A percentile compares a stretch with the other conserved stretches of the same genome.
Conservation (phyloP, 2,329 filamentous ascomycete species). For the Colletotrichum scovillei region DNA sequence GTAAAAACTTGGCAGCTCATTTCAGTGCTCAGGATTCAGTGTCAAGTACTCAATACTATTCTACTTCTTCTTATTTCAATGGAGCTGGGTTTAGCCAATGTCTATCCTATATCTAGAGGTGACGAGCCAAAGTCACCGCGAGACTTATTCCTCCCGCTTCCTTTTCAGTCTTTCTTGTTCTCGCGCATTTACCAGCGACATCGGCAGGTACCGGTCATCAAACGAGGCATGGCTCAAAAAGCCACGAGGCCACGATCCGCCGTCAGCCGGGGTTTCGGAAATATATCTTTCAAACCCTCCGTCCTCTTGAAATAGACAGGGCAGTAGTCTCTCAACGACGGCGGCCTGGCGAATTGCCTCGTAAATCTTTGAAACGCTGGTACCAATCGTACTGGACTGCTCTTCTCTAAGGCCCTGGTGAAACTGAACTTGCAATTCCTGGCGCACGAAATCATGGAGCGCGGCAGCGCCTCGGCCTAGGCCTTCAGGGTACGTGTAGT, state of each 20-base stretch:
- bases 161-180: neutral
- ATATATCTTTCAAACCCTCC: neutral
- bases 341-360: conserved; percentile 37
- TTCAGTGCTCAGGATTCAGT: too few relatives aligned
- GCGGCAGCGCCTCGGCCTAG: conserved; percentile 45
- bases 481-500: conserved; percentile 19
- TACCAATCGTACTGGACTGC: conserved; percentile 47
- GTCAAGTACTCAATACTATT: neutral
- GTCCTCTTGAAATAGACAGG: neutral
- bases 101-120: neutral
- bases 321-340: conserved; percentile 23
- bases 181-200: too few relatives aligned
- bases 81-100: neutral
- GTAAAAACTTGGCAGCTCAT: too few relatives aligned
- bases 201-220: neutral
- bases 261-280: neutral
- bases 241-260: neutral
- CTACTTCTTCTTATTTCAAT: neutral
- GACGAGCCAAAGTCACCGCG: neutral
- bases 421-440: conserved; percentile 41
- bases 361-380: conserved; percentile 45
- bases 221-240: too few relatives aligned
- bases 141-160: neutral
- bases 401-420: conserved; percentile 46
- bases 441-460: conserved; percentile 46